These are phyloP conservation scores for Raddia distichophylla DNA, from an alignment of 176 grass and related monocot species.

Conservation along the genomic window DNA sequence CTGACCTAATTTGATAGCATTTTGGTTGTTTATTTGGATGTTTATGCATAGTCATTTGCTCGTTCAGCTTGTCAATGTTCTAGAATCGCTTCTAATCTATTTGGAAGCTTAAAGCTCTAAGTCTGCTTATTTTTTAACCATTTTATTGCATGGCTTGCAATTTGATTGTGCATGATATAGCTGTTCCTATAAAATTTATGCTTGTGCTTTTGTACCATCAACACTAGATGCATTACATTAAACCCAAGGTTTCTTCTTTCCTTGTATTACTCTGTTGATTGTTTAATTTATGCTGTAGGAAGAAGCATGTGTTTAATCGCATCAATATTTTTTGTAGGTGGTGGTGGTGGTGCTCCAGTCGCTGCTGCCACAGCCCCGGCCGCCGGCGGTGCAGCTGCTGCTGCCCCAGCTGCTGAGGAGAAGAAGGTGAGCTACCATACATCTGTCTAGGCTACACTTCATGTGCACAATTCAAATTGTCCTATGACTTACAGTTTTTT, in stretches of 20 bases:
- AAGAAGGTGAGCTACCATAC: conserved; percentile 54
- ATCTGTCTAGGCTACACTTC: background rate
- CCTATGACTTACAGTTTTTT: background rate
- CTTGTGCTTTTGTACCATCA: background rate
- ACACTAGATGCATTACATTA: background rate
- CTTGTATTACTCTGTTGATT: background rate
- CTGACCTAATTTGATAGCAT: background rate
- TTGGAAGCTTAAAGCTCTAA: background rate
- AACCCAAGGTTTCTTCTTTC: background rate
- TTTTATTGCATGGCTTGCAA: background rate
- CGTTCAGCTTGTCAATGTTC: background rate
- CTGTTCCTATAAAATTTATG: background rate
- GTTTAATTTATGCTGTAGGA: background rate
- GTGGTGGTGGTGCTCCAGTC: conserved; percentile 53
- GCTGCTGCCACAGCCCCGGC: conserved; percentile 55
- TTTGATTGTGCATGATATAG: background rate
- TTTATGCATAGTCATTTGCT: background rate
- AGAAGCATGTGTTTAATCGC: background rate
- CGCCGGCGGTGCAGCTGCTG: conserved; percentile 38
- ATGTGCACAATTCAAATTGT: background rate
- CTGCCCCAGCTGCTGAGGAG: conserved; percentile 60
- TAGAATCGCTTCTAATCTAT: background rate
- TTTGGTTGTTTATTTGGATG: background rate
- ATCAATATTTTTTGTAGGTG: conserved; percentile 44
- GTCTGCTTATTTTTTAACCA: background rate